Evolutionary conservation across 2,329 filamentous ascomycete species (phyloP).

Genomic region (Colletotrichum destructivum): DNA sequence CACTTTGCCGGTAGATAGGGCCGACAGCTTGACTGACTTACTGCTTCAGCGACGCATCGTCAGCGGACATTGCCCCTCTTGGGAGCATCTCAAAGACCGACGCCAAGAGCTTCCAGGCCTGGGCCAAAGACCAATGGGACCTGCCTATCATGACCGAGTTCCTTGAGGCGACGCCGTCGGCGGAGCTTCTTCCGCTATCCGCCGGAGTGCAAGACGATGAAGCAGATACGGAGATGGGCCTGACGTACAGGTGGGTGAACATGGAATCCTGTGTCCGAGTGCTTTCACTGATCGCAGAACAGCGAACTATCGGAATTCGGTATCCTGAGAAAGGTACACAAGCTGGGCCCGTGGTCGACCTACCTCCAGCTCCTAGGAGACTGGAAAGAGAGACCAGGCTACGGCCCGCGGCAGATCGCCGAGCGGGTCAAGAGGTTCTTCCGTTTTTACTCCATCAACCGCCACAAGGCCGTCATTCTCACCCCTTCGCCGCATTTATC

Average conservation of each 20-base stretch:
- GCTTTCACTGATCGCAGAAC: slow-evolving; percentile 18
- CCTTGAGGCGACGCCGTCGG: slow-evolving; percentile 70
- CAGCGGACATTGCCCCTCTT: slow-evolving; percentile 71
- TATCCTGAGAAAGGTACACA: slow-evolving; percentile 57
- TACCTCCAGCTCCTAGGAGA: slow-evolving; percentile 57
- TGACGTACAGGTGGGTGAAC: slow-evolving; percentile 52
- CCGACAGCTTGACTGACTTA: background rate
- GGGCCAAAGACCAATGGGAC: slow-evolving; percentile 68
- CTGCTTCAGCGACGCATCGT: slow-evolving; percentile 61
- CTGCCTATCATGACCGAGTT: slow-evolving; percentile 76
- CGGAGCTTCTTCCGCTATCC: slow-evolving; percentile 63
- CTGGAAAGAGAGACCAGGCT: slow-evolving; percentile 53
- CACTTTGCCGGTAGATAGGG: background rate
- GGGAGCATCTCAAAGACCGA: slow-evolving; percentile 73
- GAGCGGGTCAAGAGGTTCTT: slow-evolving; percentile 61
- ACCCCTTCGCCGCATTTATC: slow-evolving; percentile 69
- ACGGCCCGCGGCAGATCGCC: slow-evolving; percentile 55
- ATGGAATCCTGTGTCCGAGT: too few relatives aligned
- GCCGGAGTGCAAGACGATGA: slow-evolving; percentile 58
- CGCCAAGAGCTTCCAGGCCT: slow-evolving; percentile 75
- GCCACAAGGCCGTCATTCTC: slow-evolving; percentile 75
- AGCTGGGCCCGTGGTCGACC: slow-evolving; percentile 57
- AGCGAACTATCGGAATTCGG: slow-evolving; percentile 57
- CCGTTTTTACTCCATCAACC: slow-evolving; percentile 72
- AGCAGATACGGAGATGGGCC: slow-evolving; percentile 58